Evolutionary conservation across 352 stramenopile species (phyloP).

Genomic region (Phytophthora pseudosyringae): DNA sequence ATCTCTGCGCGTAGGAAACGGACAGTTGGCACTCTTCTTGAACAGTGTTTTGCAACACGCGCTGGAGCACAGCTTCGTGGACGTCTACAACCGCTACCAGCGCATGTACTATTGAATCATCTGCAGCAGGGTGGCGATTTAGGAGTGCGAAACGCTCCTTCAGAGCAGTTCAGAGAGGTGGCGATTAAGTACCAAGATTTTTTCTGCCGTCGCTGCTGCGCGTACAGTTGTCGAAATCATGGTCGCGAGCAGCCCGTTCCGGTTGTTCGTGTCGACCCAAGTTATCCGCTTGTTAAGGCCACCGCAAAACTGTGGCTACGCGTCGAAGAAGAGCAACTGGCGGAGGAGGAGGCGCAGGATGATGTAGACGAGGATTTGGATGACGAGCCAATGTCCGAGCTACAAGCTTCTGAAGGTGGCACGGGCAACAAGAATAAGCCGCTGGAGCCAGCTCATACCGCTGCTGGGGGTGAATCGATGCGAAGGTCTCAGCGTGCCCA

Average conservation of each 20-base stretch:
- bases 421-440: conserved; percentile 9
- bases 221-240: conserved; percentile 81
- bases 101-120: conserved; percentile 40
- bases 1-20: conserved; percentile 14
- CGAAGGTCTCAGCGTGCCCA: conserved; percentile 54
- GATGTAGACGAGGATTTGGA: conserved; percentile 28
- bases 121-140: conserved; percentile 15
- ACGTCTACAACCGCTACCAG: conserved; percentile 40
- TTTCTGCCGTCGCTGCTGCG: conserved; percentile 80
- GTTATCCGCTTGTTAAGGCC: conserved; percentile 60
- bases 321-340: conserved; percentile 33
- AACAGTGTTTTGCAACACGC: conserved; percentile 15
- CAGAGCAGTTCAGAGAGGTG: conserved; percentile 35
- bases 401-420: background rate
- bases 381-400: conserved; percentile 22
- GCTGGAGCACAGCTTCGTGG: conserved; percentile 27
- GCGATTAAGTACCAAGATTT: conserved; percentile 54
- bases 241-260: conserved; percentile 58
- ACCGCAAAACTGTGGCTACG: conserved; percentile 40
- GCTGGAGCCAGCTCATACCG: background rate
- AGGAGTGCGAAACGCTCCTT: conserved; percentile 28
- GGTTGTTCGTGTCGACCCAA: conserved; percentile 55
- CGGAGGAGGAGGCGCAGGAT: conserved; percentile 11
- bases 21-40: conserved; percentile 16
- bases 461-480: conserved; percentile 15